Percentiles rank a stretch among this genome's conserved stretches.
phyloP scores from a whole-genome alignment of 352 stramenopile species.

The Phytophthora sojae region DNA sequence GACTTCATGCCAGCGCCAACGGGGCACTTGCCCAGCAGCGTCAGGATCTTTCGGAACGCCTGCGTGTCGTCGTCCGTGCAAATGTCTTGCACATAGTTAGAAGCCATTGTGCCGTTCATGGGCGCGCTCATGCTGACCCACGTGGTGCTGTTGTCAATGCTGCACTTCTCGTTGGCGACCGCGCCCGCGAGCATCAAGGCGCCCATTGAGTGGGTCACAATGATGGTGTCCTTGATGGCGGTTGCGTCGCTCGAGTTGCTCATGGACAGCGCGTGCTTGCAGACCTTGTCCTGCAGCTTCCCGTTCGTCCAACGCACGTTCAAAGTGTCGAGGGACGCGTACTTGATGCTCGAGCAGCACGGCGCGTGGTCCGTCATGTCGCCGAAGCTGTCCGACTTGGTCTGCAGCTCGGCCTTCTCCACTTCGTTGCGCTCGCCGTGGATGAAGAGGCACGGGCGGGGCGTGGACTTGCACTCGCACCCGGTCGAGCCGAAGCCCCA shows the following conservation, averaged over 20 bases:
- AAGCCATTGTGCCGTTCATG: conserved; percentile 56
- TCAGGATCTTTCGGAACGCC: conserved; percentile 40
- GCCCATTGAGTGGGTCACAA: conserved; percentile 61
- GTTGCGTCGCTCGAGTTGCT: conserved; percentile 25
- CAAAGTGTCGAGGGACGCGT: conserved; percentile 43
- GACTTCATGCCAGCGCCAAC: conserved; percentile 44
- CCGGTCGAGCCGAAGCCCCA: conserved; percentile 29
- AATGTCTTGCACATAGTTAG: conserved; percentile 47
- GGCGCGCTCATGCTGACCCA: conserved; percentile 61
- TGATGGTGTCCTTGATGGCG: conserved; percentile 48
- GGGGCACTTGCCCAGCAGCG: conserved; percentile 48
- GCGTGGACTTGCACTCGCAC: conserved; percentile 43
- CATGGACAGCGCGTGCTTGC: conserved; percentile 41
- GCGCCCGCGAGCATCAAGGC: conserved; percentile 49
- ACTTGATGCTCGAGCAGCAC: conserved; percentile 55
- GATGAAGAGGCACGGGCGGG: conserved; percentile 55
- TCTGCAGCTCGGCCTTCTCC: conserved; percentile 30
- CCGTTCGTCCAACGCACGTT: conserved; percentile 44
- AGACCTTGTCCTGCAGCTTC: conserved; percentile 42
- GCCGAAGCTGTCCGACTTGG: conserved; percentile 37
- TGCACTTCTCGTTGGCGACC: conserved; percentile 57
- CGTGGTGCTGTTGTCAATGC: conserved; percentile 43
- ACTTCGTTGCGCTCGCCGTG: conserved; percentile 39
- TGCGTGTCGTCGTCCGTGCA: conserved; percentile 44
- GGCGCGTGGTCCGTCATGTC: conserved; percentile 43